These are phyloP conservation scores for Ulota crispa DNA, from an alignment of 225 moss, liverwort and hornwort species.

Conservation along the genomic window DNA sequence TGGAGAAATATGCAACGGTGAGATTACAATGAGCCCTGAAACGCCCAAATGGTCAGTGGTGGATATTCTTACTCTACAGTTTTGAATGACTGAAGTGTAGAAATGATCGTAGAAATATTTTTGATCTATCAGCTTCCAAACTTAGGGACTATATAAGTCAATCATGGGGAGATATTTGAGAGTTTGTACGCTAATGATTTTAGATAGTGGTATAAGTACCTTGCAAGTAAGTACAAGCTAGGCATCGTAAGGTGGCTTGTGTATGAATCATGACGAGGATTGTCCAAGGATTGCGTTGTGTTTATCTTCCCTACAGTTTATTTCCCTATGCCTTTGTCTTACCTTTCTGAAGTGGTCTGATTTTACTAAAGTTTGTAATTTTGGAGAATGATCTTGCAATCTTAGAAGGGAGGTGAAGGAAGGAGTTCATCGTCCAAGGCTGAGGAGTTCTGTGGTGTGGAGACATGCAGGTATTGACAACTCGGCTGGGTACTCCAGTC, in stretches of 20 bases:
- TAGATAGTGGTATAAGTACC: not conserved
- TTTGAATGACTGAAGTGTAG: too few species aligned
- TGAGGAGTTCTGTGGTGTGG: slow-evolving; percentile 11
- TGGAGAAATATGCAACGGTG: too few species aligned
- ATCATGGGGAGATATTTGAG: too few species aligned
- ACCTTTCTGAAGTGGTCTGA: not conserved
- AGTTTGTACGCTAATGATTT: not conserved
- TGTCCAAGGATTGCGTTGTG: not conserved
- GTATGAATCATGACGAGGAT: not conserved
- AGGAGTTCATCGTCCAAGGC: not conserved
- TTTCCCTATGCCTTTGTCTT: too few species aligned
- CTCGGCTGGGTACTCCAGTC: slow-evolving; percentile 86
- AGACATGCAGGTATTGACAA: slow-evolving; percentile 59
- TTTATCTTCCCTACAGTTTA: not conserved
- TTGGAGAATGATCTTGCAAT: not conserved
- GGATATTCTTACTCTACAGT: too few species aligned
- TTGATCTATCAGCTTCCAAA: too few species aligned
- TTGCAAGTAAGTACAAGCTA: not conserved
- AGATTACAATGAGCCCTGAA: too few species aligned
- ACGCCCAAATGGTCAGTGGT: too few species aligned
- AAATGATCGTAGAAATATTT: too few species aligned
- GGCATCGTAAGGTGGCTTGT: not conserved
- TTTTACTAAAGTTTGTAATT: not conserved
- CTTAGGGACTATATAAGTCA: too few species aligned
- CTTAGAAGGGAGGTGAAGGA: not conserved